Evolutionary conservation across 2,329 filamentous ascomycete genomes (phyloP).

Genomic region (Escovopsis sp.): DNA sequence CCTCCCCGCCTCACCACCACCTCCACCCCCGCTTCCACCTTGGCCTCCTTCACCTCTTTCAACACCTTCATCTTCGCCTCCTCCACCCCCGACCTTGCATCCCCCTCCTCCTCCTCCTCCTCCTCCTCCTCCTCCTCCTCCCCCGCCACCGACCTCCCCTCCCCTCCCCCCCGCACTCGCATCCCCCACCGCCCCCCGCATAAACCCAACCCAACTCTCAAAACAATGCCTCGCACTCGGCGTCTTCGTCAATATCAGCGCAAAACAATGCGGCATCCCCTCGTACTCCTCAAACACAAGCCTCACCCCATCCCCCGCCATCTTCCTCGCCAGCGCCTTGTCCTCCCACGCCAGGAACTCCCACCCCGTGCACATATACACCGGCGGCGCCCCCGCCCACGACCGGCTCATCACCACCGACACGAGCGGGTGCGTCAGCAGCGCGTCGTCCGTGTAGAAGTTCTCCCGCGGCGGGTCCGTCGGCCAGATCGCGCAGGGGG

Average conservation of each 20-base stretch:
- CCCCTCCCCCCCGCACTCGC: too few species aligned
- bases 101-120: too few species aligned
- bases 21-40: too few species aligned
- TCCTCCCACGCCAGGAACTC: conserved; percentile 58
- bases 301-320: conserved; percentile 39
- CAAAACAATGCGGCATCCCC: conserved; percentile 68
- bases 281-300: conserved; percentile 60
- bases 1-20: too few species aligned
- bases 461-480: conserved; percentile 34
- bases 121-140: too few species aligned
- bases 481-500: conserved; percentile 42
- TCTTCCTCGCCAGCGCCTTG: conserved; percentile 40
- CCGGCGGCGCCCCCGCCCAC: conserved; percentile 49
- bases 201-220: conserved; percentile 40
- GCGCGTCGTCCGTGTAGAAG: conserved; percentile 38
- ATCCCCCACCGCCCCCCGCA: conserved; percentile 25
- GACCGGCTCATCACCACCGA: conserved; percentile 40
- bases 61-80: too few species aligned
- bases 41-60: too few species aligned
- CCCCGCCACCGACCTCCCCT: too few species aligned
- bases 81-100: too few species aligned
- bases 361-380: conserved; percentile 55
- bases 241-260: conserved; percentile 34
- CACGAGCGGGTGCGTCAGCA: conserved; percentile 51
- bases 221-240: conserved; percentile 35